These are phyloP conservation scores for Trichoderma endophyticum DNA, from an alignment of 2,329 filamentous ascomycete species.

Conservation along the genomic window DNA sequence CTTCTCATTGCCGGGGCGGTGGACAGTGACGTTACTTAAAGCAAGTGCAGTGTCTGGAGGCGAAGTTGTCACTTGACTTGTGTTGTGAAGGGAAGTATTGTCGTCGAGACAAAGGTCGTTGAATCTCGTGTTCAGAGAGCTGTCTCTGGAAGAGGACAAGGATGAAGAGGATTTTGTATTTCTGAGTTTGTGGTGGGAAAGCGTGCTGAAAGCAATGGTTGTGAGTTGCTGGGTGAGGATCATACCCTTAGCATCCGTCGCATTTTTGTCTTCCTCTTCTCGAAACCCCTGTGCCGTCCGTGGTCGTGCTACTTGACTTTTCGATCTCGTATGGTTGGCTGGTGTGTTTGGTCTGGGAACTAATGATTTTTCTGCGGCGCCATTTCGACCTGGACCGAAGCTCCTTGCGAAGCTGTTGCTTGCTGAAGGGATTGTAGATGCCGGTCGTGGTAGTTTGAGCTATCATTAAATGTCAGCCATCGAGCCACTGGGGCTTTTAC, in stretches of 20 bases:
- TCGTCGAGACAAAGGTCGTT: conserved; percentile 40
- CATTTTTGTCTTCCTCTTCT: conserved; percentile 39
- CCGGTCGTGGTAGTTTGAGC: conserved; percentile 41
- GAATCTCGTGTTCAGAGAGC: conserved; percentile 41
- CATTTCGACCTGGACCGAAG: conserved; percentile 52
- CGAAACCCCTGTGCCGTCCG: conserved; percentile 41
- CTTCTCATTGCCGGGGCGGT: conserved; percentile 27
- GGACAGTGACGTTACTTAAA: conserved; percentile 29
- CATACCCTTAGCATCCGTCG: conserved; percentile 37
- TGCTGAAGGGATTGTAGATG: conserved; percentile 33
- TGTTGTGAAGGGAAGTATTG: conserved; percentile 24
- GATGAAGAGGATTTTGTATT: conserved; percentile 28
- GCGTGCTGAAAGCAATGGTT: conserved; percentile 19
- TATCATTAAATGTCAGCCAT: conserved; percentile 21
- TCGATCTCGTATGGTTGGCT: conserved; percentile 45
- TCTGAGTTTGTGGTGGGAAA: conserved; percentile 28
- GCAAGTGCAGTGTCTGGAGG: conserved; percentile 18
- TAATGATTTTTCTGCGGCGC: conserved; percentile 47
- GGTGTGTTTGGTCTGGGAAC: conserved; percentile 49
- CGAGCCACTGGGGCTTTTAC: neutral
- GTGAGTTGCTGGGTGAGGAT: conserved; percentile 16
- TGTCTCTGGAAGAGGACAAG: conserved; percentile 39
- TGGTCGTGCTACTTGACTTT: conserved; percentile 37
- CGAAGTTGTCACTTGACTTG: conserved; percentile 48
- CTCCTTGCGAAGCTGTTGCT: conserved; percentile 55